Evolutionary conservation across 2,329 filamentous ascomycete genomes (phyloP), one percentile per base, ranked within the genome.

Genomic region (Scopulariopsis brevicaulis): DNA sequence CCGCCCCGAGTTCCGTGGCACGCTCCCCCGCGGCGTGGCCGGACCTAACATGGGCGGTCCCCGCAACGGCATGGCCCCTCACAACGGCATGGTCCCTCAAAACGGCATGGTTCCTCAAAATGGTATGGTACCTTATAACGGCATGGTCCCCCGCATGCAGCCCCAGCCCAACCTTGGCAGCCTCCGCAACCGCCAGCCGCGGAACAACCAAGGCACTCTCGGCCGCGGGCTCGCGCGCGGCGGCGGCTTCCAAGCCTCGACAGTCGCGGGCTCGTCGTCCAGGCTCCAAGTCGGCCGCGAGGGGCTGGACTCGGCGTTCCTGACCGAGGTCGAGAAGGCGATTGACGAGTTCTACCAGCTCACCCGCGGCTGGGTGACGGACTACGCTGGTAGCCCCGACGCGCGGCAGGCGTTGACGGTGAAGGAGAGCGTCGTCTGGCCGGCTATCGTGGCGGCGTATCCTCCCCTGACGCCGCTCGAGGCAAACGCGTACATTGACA

Each of bases 401-500:
- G 34, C 55, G 2, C 46, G 40, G 2, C 46, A 52, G 37, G n/a
- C 50, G 20, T n/a, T 50, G 18, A 52, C 50, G 46, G 24, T 57
- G 5, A 57, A 35, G 55, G 34, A 35, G n/a, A 40, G 40, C 10
- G n/a, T n/a, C n/a, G 34, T 73, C 48, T 74, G 72, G 70, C 65
- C 67, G 2, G 67, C 72, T 24, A 65, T 74, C 15, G 59, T 73
- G 37, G 67, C 70, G 1, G 70, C 68, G 1, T 74, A 74, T 59
- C 65, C 68, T 37, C 71, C 71, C 7, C 65, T 75, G 24, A 70
- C 68, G 18, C 68, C 71, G 57, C 53, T 63, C 1, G 72, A 75
- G 61, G 71, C 73, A 1, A 62, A 69, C 4, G 72, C 73, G 3
- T 75, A 75, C 55, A 69, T 75, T 22, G 69, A 73, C 53, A 68